Percentiles rank a stretch among this genome's conserved stretches.
These are phyloP conservation scores for Clonostachys byssicola DNA, from an alignment of 2,329 filamentous ascomycete species.

Conservation along the genomic window DNA sequence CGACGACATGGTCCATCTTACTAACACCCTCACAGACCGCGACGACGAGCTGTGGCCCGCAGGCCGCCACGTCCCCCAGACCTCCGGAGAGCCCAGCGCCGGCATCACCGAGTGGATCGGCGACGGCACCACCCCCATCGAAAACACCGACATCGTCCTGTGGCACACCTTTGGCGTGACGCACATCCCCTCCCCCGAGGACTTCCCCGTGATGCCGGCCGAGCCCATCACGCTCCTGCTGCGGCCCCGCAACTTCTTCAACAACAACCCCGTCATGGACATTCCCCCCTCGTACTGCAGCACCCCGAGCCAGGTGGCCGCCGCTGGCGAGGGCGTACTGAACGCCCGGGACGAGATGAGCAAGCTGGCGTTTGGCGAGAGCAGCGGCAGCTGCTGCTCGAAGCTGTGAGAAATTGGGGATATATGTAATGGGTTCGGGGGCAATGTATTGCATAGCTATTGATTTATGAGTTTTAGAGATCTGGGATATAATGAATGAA, in stretches of 20 bases:
- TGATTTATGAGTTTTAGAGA: no score
- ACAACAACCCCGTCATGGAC: constrained; percentile 73
- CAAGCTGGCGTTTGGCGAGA: constrained; percentile 20
- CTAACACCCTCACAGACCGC: constrained; percentile 46
- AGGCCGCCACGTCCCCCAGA: constrained; percentile 83
- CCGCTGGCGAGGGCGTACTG: constrained; percentile 26
- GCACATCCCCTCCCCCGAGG: constrained; percentile 85
- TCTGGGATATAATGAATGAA: no score
- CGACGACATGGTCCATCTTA: not conserved
- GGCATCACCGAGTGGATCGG: constrained; percentile 77
- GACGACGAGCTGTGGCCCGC: constrained; percentile 83
- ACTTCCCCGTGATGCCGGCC: constrained; percentile 88
- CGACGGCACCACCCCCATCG: constrained; percentile 63
- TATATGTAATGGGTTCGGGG: no score
- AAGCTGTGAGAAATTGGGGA: not conserved
- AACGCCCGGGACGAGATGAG: constrained; percentile 45
- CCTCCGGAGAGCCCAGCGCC: constrained; percentile 70
- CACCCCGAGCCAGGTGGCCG: constrained; percentile 65
- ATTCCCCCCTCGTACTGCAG: constrained; percentile 72
- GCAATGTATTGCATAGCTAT: no score
- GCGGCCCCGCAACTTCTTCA: constrained; percentile 79
- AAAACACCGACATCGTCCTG: constrained; percentile 81
- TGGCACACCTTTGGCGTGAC: constrained; percentile 94
- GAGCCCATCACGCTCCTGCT: constrained; percentile 81
- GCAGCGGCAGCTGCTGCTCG: not conserved